Evolutionary conservation across 805 yeast genomes (phyloP).

Genomic region (Nakazawaea anatomiae): DNA sequence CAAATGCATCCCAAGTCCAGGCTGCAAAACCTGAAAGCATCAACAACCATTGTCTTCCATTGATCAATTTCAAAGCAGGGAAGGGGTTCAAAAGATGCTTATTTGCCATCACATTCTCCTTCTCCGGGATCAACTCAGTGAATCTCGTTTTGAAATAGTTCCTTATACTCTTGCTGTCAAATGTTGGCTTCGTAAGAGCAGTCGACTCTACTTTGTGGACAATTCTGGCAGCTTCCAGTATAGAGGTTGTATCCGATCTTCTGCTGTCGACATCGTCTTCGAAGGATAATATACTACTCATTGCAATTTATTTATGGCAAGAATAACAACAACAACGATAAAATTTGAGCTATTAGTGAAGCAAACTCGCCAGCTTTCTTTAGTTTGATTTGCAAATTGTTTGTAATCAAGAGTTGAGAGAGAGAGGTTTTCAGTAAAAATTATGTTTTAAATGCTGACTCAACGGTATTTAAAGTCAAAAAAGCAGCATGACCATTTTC

Average conservation of each 20-base stretch:
- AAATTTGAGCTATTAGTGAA: background rate
- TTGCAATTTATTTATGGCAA: background rate
- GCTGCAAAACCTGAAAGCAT: conserved; percentile 47
- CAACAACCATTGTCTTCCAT: conserved; percentile 50
- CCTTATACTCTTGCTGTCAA: conserved; percentile 15
- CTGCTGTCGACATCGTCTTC: background rate
- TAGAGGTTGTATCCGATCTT: background rate
- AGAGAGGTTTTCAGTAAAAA: background rate
- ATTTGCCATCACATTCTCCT: conserved; percentile 29
- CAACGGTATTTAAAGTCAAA: no score
- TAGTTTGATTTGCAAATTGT: no score
- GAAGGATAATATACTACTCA: background rate
- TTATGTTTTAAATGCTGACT: no score
- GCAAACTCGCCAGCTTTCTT: background rate
- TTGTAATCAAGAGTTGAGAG: background rate
- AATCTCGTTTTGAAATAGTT: conserved; percentile 39
- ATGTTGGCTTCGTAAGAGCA: background rate
- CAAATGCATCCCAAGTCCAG: conserved; percentile 67
- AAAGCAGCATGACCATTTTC: background rate
- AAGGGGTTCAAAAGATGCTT: conserved; percentile 54
- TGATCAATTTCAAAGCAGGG: conserved; percentile 44
- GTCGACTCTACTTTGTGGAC: background rate
- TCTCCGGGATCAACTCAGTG: conserved; percentile 43
- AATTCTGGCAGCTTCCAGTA: background rate
- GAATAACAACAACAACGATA: background rate